Conservation (phyloP, 1,284 basidiomycete species). For the Anthracocystis panici-leucophaei region DNA sequence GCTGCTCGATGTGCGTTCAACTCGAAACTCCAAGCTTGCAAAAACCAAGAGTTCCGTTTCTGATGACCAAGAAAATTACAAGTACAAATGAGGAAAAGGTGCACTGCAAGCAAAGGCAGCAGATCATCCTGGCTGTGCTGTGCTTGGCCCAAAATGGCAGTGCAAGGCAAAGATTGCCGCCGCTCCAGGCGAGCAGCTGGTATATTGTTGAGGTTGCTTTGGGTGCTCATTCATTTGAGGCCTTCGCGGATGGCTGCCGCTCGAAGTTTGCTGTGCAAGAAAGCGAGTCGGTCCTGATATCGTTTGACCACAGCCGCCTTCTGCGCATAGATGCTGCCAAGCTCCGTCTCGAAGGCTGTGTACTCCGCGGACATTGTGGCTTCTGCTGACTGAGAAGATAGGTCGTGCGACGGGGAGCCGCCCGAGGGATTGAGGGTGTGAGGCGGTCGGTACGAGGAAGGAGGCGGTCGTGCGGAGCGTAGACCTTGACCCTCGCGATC, state of each 20-base stretch:
- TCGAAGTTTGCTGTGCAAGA: conserved; percentile 54
- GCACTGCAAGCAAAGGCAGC: background rate
- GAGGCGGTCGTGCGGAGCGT: conserved; percentile 1
- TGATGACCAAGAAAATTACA: conserved; percentile 2
- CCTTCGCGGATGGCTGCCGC: conserved; percentile 58
- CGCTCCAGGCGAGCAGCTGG: background rate
- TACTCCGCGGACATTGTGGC: conserved; percentile 4
- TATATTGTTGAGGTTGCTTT: background rate
- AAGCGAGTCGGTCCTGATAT: conserved; percentile 54
- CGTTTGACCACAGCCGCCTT: conserved; percentile 46
- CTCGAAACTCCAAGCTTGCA: background rate
- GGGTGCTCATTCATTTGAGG: conserved; percentile 26
- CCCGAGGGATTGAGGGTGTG: background rate
- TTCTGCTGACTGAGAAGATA: background rate
- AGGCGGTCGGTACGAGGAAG: conserved; percentile 32
- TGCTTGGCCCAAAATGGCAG: background rate
- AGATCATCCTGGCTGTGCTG: background rate
- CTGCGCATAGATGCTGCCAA: conserved; percentile 36
- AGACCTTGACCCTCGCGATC: conserved; percentile 1
- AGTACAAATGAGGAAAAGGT: conserved; percentile 1
- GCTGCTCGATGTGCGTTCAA: background rate
- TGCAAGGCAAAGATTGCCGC: too few species aligned
- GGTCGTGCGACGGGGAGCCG: background rate
- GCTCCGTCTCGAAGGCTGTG: conserved; percentile 32
- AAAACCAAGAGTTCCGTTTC: conserved; percentile 4